These are phyloP conservation scores for Moelleriella libera DNA, from an alignment of 2,329 filamentous ascomycete genomes.

Conservation along the genomic window DNA sequence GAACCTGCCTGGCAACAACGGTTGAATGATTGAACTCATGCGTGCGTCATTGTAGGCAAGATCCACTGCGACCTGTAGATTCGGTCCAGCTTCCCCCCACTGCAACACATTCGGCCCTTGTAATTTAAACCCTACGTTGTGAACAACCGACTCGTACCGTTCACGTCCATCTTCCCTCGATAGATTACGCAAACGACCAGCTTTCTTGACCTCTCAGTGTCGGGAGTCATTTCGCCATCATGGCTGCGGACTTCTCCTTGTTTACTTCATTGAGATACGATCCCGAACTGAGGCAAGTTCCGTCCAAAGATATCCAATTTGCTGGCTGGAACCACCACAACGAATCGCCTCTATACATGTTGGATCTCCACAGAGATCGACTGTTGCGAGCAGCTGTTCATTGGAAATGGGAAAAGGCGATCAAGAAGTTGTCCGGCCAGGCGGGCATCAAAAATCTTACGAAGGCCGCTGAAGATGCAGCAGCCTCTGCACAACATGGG, in stretches of 20 bases:
- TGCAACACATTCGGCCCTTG: too few relatives aligned
- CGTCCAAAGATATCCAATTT: constrained; percentile 21
- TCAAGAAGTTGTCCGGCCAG: constrained; percentile 28
- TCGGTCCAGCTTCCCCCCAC: too few relatives aligned
- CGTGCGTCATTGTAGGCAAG: too few relatives aligned
- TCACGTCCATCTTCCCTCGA: too few relatives aligned
- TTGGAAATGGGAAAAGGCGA: constrained; percentile 38
- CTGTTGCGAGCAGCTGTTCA: constrained; percentile 49
- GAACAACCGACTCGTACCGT: too few relatives aligned
- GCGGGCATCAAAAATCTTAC: constrained; percentile 28
- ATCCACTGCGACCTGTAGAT: too few relatives aligned
- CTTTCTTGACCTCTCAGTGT: background rate
- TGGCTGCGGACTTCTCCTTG: constrained; percentile 38
- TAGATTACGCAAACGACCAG: background rate
- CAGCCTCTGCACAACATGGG: constrained; percentile 17
- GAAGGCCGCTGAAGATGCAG: constrained; percentile 15
- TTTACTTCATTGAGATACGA: constrained; percentile 66
- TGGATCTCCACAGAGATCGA: constrained; percentile 64
- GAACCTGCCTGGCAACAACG: too few relatives aligned
- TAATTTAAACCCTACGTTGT: too few relatives aligned
- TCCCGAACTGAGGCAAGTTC: constrained; percentile 32
- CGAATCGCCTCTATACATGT: constrained; percentile 60
- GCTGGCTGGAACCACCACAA: constrained; percentile 38
- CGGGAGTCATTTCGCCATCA: constrained; percentile 5
- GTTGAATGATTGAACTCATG: too few relatives aligned